Evolutionary conservation across 345 rosid genomes (phyloP).

Genomic region (Brassica nigra): DNA sequence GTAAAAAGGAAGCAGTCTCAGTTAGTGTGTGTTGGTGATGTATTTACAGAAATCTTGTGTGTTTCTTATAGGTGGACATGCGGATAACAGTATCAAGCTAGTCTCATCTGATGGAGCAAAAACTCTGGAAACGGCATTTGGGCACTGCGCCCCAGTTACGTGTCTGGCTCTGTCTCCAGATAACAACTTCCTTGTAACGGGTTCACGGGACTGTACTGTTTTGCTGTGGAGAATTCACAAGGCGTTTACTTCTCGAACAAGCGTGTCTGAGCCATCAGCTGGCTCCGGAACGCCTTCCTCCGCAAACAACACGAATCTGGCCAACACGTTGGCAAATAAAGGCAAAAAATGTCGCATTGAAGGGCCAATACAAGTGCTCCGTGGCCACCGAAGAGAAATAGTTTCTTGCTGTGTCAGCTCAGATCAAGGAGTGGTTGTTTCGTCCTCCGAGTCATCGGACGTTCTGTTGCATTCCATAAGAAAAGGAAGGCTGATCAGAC

Average conservation of each 20-base stretch:
- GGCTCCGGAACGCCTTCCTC: slow-evolving; percentile 51
- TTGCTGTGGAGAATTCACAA: slow-evolving; percentile 89
- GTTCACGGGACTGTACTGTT: slow-evolving; percentile 83
- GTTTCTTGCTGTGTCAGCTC: slow-evolving; percentile 82
- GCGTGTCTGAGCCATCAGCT: slow-evolving; percentile 56
- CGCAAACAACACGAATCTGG: slow-evolving; percentile 45
- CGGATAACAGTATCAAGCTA: slow-evolving; percentile 85
- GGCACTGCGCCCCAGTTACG: slow-evolving; percentile 97
- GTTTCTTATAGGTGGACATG: slow-evolving; percentile 76
- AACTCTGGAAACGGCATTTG: slow-evolving; percentile 81
- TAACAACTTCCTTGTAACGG: slow-evolving; percentile 83
- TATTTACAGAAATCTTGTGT: slow-evolving; percentile 1
- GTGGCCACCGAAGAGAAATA: slow-evolving; percentile 79
- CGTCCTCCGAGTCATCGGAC: slow-evolving; percentile 72
- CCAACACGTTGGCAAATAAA: slow-evolving; percentile 60
- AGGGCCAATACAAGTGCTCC: slow-evolving; percentile 93
- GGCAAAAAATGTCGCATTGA: slow-evolving; percentile 65
- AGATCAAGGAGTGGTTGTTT: slow-evolving; percentile 81
- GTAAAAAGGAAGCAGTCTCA: slow-evolving; percentile 44
- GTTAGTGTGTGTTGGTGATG: slow-evolving; percentile 10
- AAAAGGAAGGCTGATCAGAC: slow-evolving; percentile 85
- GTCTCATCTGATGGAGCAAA: slow-evolving; percentile 88
- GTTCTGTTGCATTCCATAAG: slow-evolving; percentile 79
- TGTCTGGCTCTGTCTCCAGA: slow-evolving; percentile 92
- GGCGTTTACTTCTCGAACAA: slow-evolving; percentile 54